These are phyloP conservation scores for Didymella segeticola DNA, from an alignment of 2,329 filamentous ascomycete species.

Conservation along the genomic window DNA sequence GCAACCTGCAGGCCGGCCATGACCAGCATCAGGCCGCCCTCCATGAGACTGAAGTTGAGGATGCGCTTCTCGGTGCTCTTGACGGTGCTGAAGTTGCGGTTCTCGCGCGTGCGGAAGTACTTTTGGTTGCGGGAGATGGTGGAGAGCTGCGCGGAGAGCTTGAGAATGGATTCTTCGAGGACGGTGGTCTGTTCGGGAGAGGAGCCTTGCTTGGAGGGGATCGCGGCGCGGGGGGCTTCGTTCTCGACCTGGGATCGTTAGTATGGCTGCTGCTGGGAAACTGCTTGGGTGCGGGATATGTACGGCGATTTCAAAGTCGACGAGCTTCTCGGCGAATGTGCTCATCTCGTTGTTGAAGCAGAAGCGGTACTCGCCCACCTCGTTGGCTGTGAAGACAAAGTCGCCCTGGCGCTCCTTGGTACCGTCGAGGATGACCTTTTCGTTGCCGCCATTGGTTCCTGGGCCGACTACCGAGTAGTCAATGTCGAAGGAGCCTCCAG, in stretches of 20 bases:
- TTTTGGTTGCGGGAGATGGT: constrained; percentile 98
- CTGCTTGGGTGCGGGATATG: constrained; percentile 37
- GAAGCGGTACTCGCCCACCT: constrained; percentile 89
- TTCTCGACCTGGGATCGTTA: constrained; percentile 79
- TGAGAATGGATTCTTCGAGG: constrained; percentile 93
- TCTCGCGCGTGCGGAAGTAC: constrained; percentile 98
- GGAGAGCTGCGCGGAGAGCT: constrained; percentile 89
- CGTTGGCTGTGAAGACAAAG: constrained; percentile 94
- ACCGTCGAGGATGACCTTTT: constrained; percentile 82
- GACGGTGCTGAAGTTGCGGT: constrained; percentile 98
- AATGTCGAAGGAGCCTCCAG: constrained; percentile 95
- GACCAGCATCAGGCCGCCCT: constrained; percentile 86
- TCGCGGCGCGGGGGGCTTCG: constrained; percentile 76
- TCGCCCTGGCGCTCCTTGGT: constrained; percentile 94
- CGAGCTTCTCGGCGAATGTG: constrained; percentile 95
- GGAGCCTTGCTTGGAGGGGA: constrained; percentile 88
- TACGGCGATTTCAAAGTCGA: constrained; percentile 97
- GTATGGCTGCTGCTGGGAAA: background rate
- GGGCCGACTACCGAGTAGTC: constrained; percentile 90
- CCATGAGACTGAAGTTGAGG: constrained; percentile 95
- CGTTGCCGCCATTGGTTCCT: constrained; percentile 43
- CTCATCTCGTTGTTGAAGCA: constrained; percentile 99
- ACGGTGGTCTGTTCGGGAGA: constrained; percentile 86
- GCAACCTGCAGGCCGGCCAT: constrained; percentile 98
- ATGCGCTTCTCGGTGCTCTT: constrained; percentile 94